Percentiles rank a stretch among this genome's conserved stretches.
Evolutionary conservation across 129 eudicot species (phyloP).

Genomic region (Cynara cardunculus): DNA sequence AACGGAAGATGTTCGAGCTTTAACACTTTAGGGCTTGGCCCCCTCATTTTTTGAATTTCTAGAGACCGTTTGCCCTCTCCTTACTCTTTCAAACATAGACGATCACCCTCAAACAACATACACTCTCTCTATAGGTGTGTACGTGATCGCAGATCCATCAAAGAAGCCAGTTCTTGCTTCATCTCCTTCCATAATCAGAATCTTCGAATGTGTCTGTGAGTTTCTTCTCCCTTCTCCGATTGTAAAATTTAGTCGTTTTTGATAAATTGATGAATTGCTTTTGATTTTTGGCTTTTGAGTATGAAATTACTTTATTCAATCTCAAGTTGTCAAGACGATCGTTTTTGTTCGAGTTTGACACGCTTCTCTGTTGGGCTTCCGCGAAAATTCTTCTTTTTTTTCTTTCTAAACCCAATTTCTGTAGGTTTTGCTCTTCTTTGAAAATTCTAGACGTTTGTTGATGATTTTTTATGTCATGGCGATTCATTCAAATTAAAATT

Average conservation of each 20-base stretch:
- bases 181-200: not conserved
- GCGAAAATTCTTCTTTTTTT: not conserved
- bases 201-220: not conserved
- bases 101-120: not conserved
- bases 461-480: not conserved
- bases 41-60: not conserved
- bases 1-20: not conserved
- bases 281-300: not conserved
- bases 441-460: not conserved
- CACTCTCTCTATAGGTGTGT: not conserved
- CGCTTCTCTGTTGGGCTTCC: not conserved
- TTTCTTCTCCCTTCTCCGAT: not conserved
- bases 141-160: not conserved
- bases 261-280: not conserved
- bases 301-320: not conserved
- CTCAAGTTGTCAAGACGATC: not conserved
- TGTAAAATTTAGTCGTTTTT: not conserved
- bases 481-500: not conserved
- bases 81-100: not conserved
- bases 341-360: not conserved
- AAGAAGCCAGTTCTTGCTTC: not conserved
- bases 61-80: conserved; percentile 1
- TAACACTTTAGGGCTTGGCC: conserved; percentile 1
- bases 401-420: not conserved
- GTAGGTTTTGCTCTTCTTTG: not conserved